A percentile compares a stretch with the other conserved stretches of the same genome.
These are phyloP conservation scores for Echites panduratus DNA, from an alignment of 257 asterid species.

Conservation along the genomic window DNA sequence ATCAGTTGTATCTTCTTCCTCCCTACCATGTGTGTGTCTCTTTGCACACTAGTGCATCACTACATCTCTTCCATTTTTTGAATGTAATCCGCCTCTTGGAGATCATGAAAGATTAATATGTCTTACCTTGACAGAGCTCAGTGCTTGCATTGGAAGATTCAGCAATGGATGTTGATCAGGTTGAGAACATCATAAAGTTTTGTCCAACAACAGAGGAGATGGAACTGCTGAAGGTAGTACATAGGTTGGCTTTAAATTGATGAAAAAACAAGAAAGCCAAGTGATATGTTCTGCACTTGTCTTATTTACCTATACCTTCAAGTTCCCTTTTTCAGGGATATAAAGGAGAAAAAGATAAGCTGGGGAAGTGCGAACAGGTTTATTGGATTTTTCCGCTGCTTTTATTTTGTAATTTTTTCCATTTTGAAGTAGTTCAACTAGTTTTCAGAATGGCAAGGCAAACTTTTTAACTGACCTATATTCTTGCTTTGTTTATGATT, in stretches of 20 bases:
- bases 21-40: not conserved
- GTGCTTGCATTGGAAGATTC: constrained; percentile 88
- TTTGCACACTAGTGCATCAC: not conserved
- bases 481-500: constrained; percentile 11
- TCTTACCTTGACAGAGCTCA: constrained; percentile 46
- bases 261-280: not conserved
- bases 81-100: not conserved
- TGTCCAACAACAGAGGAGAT: constrained; percentile 98
- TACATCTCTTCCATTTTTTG: not conserved
- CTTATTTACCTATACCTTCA: constrained; percentile 5
- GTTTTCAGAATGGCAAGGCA: not conserved
- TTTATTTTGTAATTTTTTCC: constrained; percentile 4
- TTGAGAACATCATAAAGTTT: constrained; percentile 85
- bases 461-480: constrained; percentile 15
- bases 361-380: constrained; percentile 97
- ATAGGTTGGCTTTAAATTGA: not conserved
- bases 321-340: constrained; percentile 59
- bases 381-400: constrained; percentile 21
- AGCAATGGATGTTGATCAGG: constrained; percentile 92
- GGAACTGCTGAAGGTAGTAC: constrained; percentile 75
- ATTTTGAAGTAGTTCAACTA: constrained; percentile 8
- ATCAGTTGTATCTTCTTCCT: not conserved
- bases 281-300: not conserved
- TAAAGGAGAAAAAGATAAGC: constrained; percentile 72
- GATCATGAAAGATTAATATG: constrained; percentile 9